Evolutionary conservation across 2,329 filamentous ascomycete species (phyloP), one percentile per base, ranked within the genome.

Genomic region (Clonostachys rosea): DNA sequence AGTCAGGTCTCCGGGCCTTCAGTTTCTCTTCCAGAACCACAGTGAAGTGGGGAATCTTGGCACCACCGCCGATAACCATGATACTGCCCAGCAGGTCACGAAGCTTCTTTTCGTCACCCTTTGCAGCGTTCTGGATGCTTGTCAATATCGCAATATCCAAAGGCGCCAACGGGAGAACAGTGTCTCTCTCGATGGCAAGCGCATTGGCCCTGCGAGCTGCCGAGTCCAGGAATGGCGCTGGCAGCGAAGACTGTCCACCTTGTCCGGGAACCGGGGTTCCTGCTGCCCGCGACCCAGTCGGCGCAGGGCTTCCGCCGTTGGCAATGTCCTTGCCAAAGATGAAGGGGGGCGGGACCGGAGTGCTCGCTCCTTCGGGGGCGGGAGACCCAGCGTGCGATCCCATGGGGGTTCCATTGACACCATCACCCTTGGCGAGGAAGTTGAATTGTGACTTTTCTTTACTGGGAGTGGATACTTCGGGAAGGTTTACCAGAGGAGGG

Each of bases 121-220:
- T 87, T 45, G 90, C 86, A 8, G 90, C 94, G 64, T 96, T 87
- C 43, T 87, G 80, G 59, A 97, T 95, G 43, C 86, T 91, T 14
- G 88, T 91, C 50, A 96, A 78, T 57, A 99, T 95, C 6, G 94
- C 92, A 51, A 86, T 80, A 63, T 97, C 92, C 24, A 99, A 81
- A 0, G 92, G 84, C 48, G 89, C 88, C 12, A 91, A 69, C 0
- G 94, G 91, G 5, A 96, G 78, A 34, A 94, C 85, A 39, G 83
- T 78, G 60, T 97, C 92, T 42, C 89, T 84, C 59, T 89, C 84
- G 20, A 77, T 75, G 9, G 86, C 86, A 10, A 87, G 65, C 9
- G 67, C 65, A 54, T 74, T 74, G 41, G 71, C 66, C 16, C 66
- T 73, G 63, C 82, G 66, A 67, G 78, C 55, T 60, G 73, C 52